A percentile compares a stretch with the other conserved stretches of the same genome.
These are phyloP conservation scores for Xylariaceae sp. DNA, from an alignment of 2,329 filamentous ascomycete genomes.

Conservation along the genomic window DNA sequence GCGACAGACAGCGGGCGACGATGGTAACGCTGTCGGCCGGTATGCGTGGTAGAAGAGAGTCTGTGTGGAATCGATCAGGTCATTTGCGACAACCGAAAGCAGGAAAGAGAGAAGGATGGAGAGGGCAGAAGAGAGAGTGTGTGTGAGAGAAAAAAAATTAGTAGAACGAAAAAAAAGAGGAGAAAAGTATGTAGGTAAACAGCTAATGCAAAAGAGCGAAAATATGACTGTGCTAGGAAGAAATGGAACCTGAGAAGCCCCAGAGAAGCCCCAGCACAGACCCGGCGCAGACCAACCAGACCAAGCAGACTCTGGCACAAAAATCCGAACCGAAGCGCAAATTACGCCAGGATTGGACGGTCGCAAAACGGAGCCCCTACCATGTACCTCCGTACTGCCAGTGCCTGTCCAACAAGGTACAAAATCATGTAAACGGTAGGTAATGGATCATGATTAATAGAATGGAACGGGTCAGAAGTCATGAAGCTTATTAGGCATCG, in stretches of 20 bases:
- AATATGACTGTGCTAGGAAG: slow-evolving; percentile 21
- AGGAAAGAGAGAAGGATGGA: slow-evolving; percentile 8
- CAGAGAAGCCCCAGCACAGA: too few species aligned
- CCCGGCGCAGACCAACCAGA: neutral
- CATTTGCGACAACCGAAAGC: slow-evolving; percentile 12
- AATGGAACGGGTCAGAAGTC: neutral
- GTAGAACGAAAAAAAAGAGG: slow-evolving; percentile 19
- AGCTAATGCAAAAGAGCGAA: slow-evolving; percentile 14
- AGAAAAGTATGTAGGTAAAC: slow-evolving; percentile 10
- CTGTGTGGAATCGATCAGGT: slow-evolving; percentile 15
- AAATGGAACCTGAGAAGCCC: slow-evolving; percentile 14
- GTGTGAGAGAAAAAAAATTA: slow-evolving; percentile 14
- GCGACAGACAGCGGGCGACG: slow-evolving; percentile 9
- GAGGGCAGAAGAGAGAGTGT: slow-evolving; percentile 8
- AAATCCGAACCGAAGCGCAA: slow-evolving; percentile 20
- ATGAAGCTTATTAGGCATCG: neutral
- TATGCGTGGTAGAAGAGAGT: slow-evolving; percentile 6
- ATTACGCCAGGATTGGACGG: slow-evolving; percentile 13
- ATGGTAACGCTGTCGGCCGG: slow-evolving; percentile 10
- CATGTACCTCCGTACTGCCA: neutral
- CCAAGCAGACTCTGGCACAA: slow-evolving; percentile 16
- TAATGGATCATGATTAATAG: neutral
- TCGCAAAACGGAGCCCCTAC: neutral
- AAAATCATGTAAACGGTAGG: neutral
- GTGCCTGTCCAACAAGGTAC: neutral